These are phyloP conservation scores for Lipomyces lipofer DNA, from an alignment of 805 yeast species.

Conservation along the genomic window DNA sequence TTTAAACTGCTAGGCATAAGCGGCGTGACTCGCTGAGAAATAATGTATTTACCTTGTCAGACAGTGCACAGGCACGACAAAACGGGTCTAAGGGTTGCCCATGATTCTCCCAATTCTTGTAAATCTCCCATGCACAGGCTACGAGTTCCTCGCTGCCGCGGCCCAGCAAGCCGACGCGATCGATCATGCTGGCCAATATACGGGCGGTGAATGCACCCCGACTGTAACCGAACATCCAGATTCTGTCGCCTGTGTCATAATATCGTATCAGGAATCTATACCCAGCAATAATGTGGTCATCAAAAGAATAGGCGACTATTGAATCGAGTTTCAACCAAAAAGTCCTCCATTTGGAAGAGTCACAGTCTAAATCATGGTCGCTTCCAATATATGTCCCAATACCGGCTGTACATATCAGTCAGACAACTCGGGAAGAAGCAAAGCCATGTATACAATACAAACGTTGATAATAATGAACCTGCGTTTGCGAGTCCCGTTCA, in stretches of 20 bases:
- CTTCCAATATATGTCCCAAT: constrained; percentile 53
- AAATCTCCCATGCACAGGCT: constrained; percentile 62
- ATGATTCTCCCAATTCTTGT: constrained; percentile 52
- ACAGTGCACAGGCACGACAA: constrained; percentile 44
- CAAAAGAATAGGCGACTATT: constrained; percentile 55
- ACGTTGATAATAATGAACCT: constrained; percentile 25
- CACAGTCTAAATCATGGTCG: constrained; percentile 1
- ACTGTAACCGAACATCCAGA: constrained; percentile 33
- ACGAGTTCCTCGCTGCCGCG: constrained; percentile 58
- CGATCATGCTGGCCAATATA: constrained; percentile 65
- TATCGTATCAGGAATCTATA: constrained; percentile 27
- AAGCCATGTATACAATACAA: neutral
- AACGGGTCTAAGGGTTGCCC: constrained; percentile 56
- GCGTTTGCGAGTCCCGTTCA: constrained; percentile 4
- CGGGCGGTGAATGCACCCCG: constrained; percentile 70
- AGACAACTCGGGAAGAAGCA: neutral
- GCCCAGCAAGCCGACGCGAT: constrained; percentile 59
- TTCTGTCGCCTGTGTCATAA: constrained; percentile 31
- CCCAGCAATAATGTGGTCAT: constrained; percentile 52
- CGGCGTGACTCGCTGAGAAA: neutral
- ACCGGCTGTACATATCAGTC: constrained; percentile 46
- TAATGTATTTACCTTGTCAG: too few relatives aligned
- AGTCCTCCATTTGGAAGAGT: constrained; percentile 9
- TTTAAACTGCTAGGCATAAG: constrained; percentile 45
- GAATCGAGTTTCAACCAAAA: constrained; percentile 43